Evolutionary conservation across 2,329 filamentous ascomycete species (phyloP), one percentile per base, ranked within the genome.

Genomic region (Colletotrichum viniferum): DNA sequence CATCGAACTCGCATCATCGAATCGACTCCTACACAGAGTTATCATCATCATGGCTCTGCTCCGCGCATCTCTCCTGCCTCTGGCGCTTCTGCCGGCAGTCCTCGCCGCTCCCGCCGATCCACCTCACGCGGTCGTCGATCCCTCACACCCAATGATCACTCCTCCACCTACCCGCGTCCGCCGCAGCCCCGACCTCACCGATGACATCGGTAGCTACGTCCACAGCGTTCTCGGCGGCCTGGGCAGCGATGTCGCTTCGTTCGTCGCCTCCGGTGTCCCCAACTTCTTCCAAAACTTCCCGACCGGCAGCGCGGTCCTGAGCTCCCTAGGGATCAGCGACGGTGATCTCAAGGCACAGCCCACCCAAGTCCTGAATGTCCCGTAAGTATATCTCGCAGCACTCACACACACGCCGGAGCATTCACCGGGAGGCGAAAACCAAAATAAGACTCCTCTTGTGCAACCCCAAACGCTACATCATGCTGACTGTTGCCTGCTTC

Each of bases 341-440:
- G 83, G 84, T 36, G 90, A 93, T 68, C 81, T 95, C 48, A 88
- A 85, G 63, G 91, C 93, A 3, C 85, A 88, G 71, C 94, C 94
- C 0, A 95, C 93, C 0, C 89, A 94, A 77, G 93, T 94, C 6
- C 84, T 95, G 76, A 95, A 95, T 77, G 81, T 95, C 10, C 93
- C 93, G 84, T 89, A 79, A 81, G 85, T 82, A 80, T 84, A 52
- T 7, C 10, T 52, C 1, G n/a, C 43, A 52, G 43, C n/a, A 12
- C 43, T 52, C 43, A 21, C n/a, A 52, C 43, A 52, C 43, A 21
- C 6, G 2, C 43, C 43, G 43, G n/a, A 52, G n/a, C n/a, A 21
- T 4, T 6, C 43, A 21, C 12, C n/a, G 43, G 43, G 43, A 7
- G 43, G 43, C 43, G 43, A 52, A 52, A 52, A 6, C 18, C 43